Percentiles rank a stretch among this genome's conserved stretches.
These are phyloP conservation scores for Cryptosporidium xiaoi DNA, from an alignment of 169 alveolate species.

Conservation along the genomic window DNA sequence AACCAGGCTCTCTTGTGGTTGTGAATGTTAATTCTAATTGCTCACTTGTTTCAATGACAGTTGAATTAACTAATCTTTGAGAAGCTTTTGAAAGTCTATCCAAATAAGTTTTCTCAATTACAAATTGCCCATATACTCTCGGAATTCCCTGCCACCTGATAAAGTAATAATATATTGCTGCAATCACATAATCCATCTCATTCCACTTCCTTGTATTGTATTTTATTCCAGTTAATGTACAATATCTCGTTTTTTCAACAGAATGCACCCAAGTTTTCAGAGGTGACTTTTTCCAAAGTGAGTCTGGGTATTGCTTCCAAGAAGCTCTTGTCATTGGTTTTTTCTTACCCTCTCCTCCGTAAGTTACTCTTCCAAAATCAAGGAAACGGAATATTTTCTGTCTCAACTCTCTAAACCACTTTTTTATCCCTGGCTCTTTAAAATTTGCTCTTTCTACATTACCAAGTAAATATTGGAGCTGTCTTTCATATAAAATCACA, in stretches of 20 bases:
- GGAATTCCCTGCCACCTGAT: conserved; percentile 74
- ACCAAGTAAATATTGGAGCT: conserved; percentile 52
- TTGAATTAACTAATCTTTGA: conserved; percentile 55
- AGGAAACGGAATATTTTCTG: conserved; percentile 58
- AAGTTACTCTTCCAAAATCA: conserved; percentile 49
- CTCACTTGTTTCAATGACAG: conserved; percentile 22
- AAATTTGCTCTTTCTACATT: conserved; percentile 67
- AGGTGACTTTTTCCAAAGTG: conserved; percentile 73
- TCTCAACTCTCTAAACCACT: conserved; percentile 64
- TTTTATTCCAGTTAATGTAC: conserved; percentile 48
- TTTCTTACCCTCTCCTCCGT: conserved; percentile 35
- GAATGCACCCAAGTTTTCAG: conserved; percentile 73
- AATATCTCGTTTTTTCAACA: conserved; percentile 68
- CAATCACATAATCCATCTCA: conserved; percentile 74
- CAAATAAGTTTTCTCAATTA: conserved; percentile 29
- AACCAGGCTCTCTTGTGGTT: conserved; percentile 3
- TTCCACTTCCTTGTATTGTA: conserved; percentile 73
- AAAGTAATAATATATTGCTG: conserved; percentile 60
- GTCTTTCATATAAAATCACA: conserved; percentile 58
- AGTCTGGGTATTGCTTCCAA: conserved; percentile 73
- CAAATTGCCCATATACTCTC: conserved; percentile 70
- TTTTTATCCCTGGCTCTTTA: conserved; percentile 41
- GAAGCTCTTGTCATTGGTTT: conserved; percentile 74
- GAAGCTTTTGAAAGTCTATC: conserved; percentile 46
- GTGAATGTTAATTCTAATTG: conserved; percentile 27